Evolutionary conservation across 441 rosid genomes (phyloP), one percentile per base, ranked within the genome.

Genomic region (Populus hybrid): DNA sequence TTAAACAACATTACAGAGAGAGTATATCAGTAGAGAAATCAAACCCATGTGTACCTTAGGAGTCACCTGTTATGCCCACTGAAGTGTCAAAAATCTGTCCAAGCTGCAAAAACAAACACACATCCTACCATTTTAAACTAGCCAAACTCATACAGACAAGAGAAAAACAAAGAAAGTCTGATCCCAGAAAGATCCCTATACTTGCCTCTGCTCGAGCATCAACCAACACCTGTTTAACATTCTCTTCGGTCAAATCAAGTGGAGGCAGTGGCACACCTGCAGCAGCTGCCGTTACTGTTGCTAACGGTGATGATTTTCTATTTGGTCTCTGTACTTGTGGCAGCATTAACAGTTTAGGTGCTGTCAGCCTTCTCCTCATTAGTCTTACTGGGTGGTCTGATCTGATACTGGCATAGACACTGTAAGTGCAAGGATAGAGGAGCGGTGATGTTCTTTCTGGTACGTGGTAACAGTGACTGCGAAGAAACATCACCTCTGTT

Each of bases 181-280:
- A 7, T 14, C 5, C 24, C 16, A 38, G 40, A 12, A 21, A 28
- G 9, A 24, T 12, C 57, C 14, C 57, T 24, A 8, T 21, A 68
- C 82, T 84, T 82, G 86, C 99, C 98, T 93, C 98, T 5, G 67
- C 75, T 63, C 92, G 88, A 70, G 97, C 97, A 73, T 95, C 98
- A 14, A 86, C 84, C 69, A 93, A 72, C 78, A 90, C 97, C 69
- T 82, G 82, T 78, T 76, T 80, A 75, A 93, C 80, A 72, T 95
- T 95, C 16, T 92, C 98, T 87, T 95, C 98, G 1, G 98, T 93
- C 80, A 95, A 85, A 79, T 95, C 99, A 66, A 95, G 84, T 3
- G 91, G 96, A 12, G 91, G 94, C 71, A 82, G 83, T 7, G 96
- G 87, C 75, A 77, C 84, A 23, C 86, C 87, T 40, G 83, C 86